Evolutionary conservation across 2,329 filamentous ascomycete species (phyloP), one percentile per base, ranked within the genome.

Genomic region (Penicillium italicum): DNA sequence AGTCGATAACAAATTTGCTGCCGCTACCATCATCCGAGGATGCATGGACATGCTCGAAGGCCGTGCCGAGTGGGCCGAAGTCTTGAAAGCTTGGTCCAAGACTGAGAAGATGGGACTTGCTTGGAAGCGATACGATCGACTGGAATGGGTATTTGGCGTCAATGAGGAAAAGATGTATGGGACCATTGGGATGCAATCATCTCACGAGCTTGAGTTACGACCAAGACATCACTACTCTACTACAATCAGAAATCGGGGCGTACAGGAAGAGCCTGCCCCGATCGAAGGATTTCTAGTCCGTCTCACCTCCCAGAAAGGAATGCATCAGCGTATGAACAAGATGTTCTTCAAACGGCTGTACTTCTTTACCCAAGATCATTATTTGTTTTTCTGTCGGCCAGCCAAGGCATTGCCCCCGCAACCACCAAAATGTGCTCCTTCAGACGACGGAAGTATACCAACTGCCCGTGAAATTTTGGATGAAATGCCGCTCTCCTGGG

Each of bases 141-240:
- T 88, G 16, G 85, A 88, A 70, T 88, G 85, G 85, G 76, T 88
- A 5, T 80, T 86, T 68, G 85, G 85, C 16, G 76, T 77, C 11
- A 85, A 86, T 50, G 85, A 88, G 66, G 79, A 84, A 61, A 83
- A 82, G 57, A 88, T 88, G 85, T 87, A 87, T 60, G 85, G 85
- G 34, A 82, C 84, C 0, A 83, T 88, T 60, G 85, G 83, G 31
- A 87, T 88, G 85, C 77, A 82, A 60, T 80, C 79, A 47, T 84
- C 85, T 3, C 85, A 88, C 65, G 85, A 88, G 48, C 78, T 88
- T 16, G 85, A 88, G 67, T 69, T 88, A 37, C 79, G 85, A 4
- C 84, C 85, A 0, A 86, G 87, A 66, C 75, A 81, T 51, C 85
- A 88, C 66, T 88, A 87, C 63, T 80, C 84, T 2, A 83, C 82